Percentiles rank a stretch among this genome's conserved stretches.
Conservation (phyloP, 176 grass and related monocot genomes). For the Triticum timopheevii region DNA sequence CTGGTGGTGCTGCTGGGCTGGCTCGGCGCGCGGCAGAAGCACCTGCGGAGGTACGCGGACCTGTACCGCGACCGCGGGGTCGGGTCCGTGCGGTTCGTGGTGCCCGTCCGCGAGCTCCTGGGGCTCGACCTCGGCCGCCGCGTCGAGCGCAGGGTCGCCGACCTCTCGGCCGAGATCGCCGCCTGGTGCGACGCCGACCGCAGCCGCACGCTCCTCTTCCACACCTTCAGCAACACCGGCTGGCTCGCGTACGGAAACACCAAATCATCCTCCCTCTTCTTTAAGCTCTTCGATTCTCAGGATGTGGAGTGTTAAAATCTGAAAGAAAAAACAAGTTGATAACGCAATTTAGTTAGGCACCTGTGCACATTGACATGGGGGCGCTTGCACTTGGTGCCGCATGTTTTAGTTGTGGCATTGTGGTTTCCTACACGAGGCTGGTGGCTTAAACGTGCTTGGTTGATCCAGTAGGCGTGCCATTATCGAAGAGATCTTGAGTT, state of each 20-base stretch:
- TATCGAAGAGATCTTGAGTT: neutral
- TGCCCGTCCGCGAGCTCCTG: slow-evolving; percentile 65
- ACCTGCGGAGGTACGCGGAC: slow-evolving; percentile 80
- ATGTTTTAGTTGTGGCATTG: slow-evolving; percentile 21
- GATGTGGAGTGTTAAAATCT: neutral
- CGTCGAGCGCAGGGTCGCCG: slow-evolving; percentile 65
- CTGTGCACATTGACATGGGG: neutral
- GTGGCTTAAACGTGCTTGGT: slow-evolving; percentile 1
- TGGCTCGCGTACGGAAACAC: slow-evolving; percentile 74
- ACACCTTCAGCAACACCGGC: slow-evolving; percentile 98
- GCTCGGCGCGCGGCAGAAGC: slow-evolving; percentile 88
- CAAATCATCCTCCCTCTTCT: neutral
- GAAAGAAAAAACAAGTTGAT: neutral
- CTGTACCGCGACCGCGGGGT: slow-evolving; percentile 77
- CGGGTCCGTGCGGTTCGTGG: slow-evolving; percentile 69
- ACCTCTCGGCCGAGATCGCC: slow-evolving; percentile 57
- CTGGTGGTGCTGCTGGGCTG: slow-evolving; percentile 91
- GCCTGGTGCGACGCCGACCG: slow-evolving; percentile 80
- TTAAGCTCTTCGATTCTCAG: neutral
- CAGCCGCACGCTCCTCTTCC: slow-evolving; percentile 73
- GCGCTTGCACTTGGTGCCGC: neutral
- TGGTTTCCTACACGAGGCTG: slow-evolving; percentile 7
- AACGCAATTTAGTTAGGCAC: neutral
- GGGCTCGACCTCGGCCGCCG: slow-evolving; percentile 76
- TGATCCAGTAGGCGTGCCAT: neutral